Evolutionary conservation across 2,329 filamentous ascomycete species (phyloP), one percentile per base, ranked within the genome.

Genomic region (Talaromyces sp.): DNA sequence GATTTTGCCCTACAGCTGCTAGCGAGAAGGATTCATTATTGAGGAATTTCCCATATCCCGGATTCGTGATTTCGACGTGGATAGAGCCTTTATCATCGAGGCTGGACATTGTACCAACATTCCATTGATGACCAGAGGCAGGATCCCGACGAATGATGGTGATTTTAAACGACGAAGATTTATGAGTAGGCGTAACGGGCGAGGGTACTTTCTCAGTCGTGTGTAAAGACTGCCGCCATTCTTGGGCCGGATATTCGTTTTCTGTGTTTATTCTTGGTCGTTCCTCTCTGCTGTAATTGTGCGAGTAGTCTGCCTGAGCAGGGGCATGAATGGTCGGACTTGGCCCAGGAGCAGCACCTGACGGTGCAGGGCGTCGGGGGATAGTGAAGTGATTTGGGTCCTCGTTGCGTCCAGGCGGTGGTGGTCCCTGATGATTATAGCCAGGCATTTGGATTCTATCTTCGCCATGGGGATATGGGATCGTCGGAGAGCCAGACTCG

Each of bases 91-190:
- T 68, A 57, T 71, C 65, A 39, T 64, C 69, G 39, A 70, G 69
- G 51, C 73, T 77, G 49, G 81, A 82, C 55, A 92, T 82, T 59
- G 81, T 86, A 25, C 87, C 90, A 13, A 92, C 82, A 69, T 92
- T 92, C 88, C 89, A 92, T 72, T 92, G 90, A 59, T 81, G 81
- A 8, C 86, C 85, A 9, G 87, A 85, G 25, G 82, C 80, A 1
- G 88, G 88, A 70, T 92, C 88, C 65, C 89, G 84, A n/a, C 90
- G 86, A 67, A 92, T 91, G 15, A 93, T 73, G 0, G 85, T 88
- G 53, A 81, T 72, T 59, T 72, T 71, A 57, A 78, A 78, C 2
- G 73, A 62, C 33, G 22, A 25, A n/a, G 55, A 13, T 19, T 25
- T 60, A 30, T 59, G 44, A 17, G 57, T 25, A 9, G 56, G 39